These are phyloP conservation scores for Leishmania tropica DNA, from an alignment of 208 protist species.

Conservation along the genomic window DNA sequence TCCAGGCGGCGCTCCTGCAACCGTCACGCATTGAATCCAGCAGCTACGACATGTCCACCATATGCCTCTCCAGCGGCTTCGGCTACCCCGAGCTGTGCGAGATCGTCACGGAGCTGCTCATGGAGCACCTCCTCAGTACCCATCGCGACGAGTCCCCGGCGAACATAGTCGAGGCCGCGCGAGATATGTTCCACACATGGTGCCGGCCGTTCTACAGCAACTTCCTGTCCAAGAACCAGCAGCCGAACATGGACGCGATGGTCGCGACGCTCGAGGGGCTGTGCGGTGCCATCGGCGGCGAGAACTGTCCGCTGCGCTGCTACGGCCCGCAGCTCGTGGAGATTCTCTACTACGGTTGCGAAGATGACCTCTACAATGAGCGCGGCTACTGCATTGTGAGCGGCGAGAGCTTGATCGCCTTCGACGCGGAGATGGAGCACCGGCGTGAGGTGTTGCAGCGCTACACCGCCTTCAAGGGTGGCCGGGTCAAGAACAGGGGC, in stretches of 20 bases:
- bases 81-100: conserved; percentile 68
- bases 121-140: conserved; percentile 50
- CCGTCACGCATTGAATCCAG: conserved; percentile 53
- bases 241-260: conserved; percentile 71
- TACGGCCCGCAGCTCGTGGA: conserved; percentile 61
- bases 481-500: conserved; percentile 1
- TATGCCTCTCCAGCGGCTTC: conserved; percentile 49
- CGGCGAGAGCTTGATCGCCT: conserved; percentile 66
- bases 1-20: conserved; percentile 49
- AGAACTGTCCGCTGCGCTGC: conserved; percentile 47
- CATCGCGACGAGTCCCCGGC: conserved; percentile 28
- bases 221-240: conserved; percentile 44
- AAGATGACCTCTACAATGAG: conserved; percentile 68
- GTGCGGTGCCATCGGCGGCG: conserved; percentile 54
- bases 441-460: conserved; percentile 32
- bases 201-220: conserved; percentile 70
- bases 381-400: conserved; percentile 85
- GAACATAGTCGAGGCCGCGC: conserved; percentile 28
- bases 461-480: conserved; percentile 36
- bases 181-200: conserved; percentile 66
- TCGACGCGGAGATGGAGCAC: conserved; percentile 47
- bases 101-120: conserved; percentile 75
- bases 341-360: conserved; percentile 74
- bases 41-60: conserved; percentile 65
- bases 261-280: conserved; percentile 65